Evolutionary conservation across 164 flowering plant species (phyloP), one percentile per base, ranked within the genome.

Genomic region (Vitis vinifera): DNA sequence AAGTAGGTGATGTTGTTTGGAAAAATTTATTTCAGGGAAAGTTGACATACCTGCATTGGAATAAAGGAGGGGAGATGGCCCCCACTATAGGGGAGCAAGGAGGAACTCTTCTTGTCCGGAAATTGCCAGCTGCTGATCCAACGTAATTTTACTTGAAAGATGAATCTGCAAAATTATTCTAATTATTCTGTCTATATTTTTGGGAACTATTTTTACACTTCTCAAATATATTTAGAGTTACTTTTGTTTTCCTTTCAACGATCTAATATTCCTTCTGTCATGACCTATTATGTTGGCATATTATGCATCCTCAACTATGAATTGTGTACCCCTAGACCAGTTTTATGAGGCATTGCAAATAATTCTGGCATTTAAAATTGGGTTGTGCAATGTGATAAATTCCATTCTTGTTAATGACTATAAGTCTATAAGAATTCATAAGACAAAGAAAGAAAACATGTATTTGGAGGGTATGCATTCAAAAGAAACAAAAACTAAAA

Each of bases 101-200:
- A 5, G 90, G 92, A 59, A 89, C 95, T 65, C 95, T 94, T 76
- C 97, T 94, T 77, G 97, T 94, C 27, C 87, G 98, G 67, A 91
- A 87, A 81, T 55, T 94, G 68, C 95, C 98, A 52, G 62, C 60
- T 59, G 79, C 82, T 52, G 84, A 89, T 80, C 83, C 94, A 73
- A 80, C 67, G 98, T 94, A 92, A 80, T 69, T 55, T 60, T 53
- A 55, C 17, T 53, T 17, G 48, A 63, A 15, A 8, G 55, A 17
- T 63, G 44, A 47, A 63, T 49, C 50, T 57, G 29, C 13, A 49
- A 29, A 19, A 10, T 15, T 44, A 58, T n/a, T 55, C 15, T 10
- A 55, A 10, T 44, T 17, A 11, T 37, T n/a, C 30, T 17, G 2
- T 68, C 65, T 14, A 31, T 55, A 48, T 8, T 14, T 8, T 10